Percentiles rank a stretch among this genome's conserved stretches.
These are phyloP conservation scores for Actinomortierella wolfii DNA, from an alignment of 371 early-diverging fungal species.

Conservation along the genomic window DNA sequence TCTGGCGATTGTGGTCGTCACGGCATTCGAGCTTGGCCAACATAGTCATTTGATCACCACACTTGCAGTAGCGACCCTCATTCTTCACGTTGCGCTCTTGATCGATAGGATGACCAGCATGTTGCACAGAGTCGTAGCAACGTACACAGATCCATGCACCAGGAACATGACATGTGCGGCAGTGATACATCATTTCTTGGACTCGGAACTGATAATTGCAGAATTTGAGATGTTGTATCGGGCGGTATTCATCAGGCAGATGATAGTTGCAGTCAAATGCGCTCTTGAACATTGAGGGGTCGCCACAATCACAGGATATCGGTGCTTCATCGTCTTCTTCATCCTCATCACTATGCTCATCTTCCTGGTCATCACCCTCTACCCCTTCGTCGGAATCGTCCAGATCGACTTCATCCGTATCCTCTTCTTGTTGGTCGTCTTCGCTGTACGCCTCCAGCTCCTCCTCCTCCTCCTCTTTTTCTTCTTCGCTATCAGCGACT, in stretches of 20 bases:
- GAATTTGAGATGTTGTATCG: conserved; percentile 19
- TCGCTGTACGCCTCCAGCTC: not conserved
- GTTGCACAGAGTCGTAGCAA: conserved; percentile 26
- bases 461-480: not conserved
- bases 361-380: not conserved
- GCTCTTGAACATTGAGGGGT: conserved; percentile 24
- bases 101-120: conserved; percentile 19
- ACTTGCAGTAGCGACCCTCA: conserved; percentile 32
- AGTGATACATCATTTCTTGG: conserved; percentile 22
- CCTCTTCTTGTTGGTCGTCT: too few relatives aligned
- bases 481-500: not conserved
- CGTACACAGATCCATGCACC: conserved; percentile 30
- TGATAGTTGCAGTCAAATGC: conserved; percentile 36
- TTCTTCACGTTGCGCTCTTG: conserved; percentile 11
- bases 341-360: not conserved
- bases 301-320: conserved; percentile 36
- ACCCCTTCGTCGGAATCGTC: too few relatives aligned
- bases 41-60: conserved; percentile 17
- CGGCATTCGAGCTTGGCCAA: conserved; percentile 5
- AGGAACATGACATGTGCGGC: conserved; percentile 17
- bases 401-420: too few relatives aligned
- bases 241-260: conserved; percentile 30
- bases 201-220: conserved; percentile 27
- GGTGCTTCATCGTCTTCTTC: not conserved
- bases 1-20: conserved; percentile 40